phyloP scores from a whole-genome alignment of 2,329 filamentous ascomycete genomes.

The Dothistroma pini region DNA sequence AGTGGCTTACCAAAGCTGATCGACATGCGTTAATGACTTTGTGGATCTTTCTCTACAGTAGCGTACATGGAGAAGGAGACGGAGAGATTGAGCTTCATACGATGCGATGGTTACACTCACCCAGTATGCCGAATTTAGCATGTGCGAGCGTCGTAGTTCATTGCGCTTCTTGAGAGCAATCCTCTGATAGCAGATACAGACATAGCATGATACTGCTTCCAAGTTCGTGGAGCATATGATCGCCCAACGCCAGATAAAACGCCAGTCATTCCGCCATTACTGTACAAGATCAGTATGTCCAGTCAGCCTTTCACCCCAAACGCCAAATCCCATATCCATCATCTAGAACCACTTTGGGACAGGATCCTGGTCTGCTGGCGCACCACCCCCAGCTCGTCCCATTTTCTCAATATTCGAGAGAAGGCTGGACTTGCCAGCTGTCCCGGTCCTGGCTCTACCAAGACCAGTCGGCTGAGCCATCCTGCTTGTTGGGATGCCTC shows the following conservation, averaged over 20 bases:
- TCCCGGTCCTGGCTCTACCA: slow-evolving; percentile 31
- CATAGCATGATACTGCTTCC: not conserved
- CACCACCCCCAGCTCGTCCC: slow-evolving; percentile 52
- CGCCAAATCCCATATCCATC: slow-evolving; percentile 1
- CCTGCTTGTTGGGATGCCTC: slow-evolving; percentile 44
- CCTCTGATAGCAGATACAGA: not conserved
- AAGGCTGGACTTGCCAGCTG: slow-evolving; percentile 62
- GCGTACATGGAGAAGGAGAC: too few relatives aligned
- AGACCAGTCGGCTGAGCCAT: slow-evolving; percentile 35
- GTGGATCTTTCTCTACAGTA: too few relatives aligned
- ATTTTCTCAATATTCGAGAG: slow-evolving; percentile 86
- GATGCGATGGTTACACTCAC: too few relatives aligned
- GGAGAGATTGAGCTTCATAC: too few relatives aligned
- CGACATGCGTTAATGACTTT: too few relatives aligned
- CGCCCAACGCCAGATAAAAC: not conserved
- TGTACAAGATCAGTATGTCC: not conserved
- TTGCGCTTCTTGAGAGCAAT: too few relatives aligned
- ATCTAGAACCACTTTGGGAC: slow-evolving; percentile 1
- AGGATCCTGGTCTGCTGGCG: not conserved
- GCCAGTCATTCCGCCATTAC: not conserved
- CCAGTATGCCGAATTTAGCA: too few relatives aligned
- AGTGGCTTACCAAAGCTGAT: too few relatives aligned
- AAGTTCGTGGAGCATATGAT: not conserved
- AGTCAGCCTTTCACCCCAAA: not conserved
- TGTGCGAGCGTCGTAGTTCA: too few relatives aligned